Evolutionary conservation across 345 rosid genomes (phyloP), one percentile per base, ranked within the genome.

Genomic region (Eucalyptus viminalis): DNA sequence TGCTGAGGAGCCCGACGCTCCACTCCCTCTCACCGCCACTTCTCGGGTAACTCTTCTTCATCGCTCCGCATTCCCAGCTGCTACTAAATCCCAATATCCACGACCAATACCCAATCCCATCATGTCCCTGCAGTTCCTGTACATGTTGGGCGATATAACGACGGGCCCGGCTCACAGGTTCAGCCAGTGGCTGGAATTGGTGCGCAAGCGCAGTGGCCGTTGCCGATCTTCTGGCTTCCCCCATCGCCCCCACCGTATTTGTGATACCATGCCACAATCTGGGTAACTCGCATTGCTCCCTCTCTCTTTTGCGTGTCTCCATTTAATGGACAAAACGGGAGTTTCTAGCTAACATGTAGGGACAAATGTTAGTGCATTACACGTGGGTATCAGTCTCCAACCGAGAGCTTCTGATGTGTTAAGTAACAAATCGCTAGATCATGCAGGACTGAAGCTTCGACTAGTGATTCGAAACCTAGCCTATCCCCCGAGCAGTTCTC

Each of bases 111-210:
- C 19, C 43, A 9, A 65, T 40, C 50, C 25, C 15, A 47, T 72
- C 45, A 14, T 50, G 51, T 17, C 25, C 51, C 44, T 92, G 92
- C 95, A 98, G 99, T 96, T 98, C 7, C 90, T 98, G 96, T 96
- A 95, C 93, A 96, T 98, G 99, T 94, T 98, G 96, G 99, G 99
- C 94, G 99, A 98, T 87, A 94, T 98, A 87, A 93, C 99, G 11
- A 92, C 98, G 29, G 97, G 96, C 90, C 95, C 99, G 80, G 98
- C 98, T 67, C 91, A 93, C 94, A 91, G 96, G 92, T 96, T 97
- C 92, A 91, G 95, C 34, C 99, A 97, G 95, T 98, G 99, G 99
- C 93, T 98, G 95, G 99, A 97, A 90, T 93, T 94, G 92, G 99
- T 98, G 92, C 99, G 99, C 94, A 98, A 96, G 91, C 96, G 99